These are phyloP conservation scores for Helotiales sp. DNA, from an alignment of 2,329 filamentous ascomycete genomes.

Conservation along the genomic window DNA sequence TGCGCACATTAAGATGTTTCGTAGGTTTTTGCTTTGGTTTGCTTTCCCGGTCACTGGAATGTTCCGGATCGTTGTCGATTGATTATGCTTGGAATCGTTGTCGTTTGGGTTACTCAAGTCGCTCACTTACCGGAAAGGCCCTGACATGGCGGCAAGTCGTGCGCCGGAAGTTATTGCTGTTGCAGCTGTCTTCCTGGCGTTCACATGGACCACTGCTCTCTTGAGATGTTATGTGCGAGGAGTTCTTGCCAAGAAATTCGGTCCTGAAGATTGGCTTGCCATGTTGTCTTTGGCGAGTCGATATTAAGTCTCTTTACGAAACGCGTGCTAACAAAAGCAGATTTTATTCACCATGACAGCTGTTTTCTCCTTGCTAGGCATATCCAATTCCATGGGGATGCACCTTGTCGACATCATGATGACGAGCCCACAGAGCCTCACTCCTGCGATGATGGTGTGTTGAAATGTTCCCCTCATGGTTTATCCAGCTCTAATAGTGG, in stretches of 20 bases:
- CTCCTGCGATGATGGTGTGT: conserved; percentile 22
- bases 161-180: conserved; percentile 24
- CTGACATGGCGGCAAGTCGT: conserved; percentile 13
- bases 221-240: conserved; percentile 52
- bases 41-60: not conserved
- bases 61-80: not conserved
- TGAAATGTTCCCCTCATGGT: not conserved
- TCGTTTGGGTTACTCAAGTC: not conserved
- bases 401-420: conserved; percentile 15
- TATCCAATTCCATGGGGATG: conserved; percentile 20
- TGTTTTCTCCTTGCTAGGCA: conserved; percentile 13
- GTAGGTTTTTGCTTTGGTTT: not conserved
- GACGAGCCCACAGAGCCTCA: not conserved
- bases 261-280: conserved; percentile 54
- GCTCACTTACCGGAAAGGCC: not conserved
- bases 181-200: conserved; percentile 40
- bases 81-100: not conserved
- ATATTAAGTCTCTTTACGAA: not conserved
- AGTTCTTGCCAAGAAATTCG: conserved; percentile 48
- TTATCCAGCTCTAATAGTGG: not conserved
- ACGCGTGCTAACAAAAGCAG: not conserved
- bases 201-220: conserved; percentile 46
- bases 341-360: conserved; percentile 18
- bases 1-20: not conserved
- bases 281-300: conserved; percentile 50